These are phyloP conservation scores for Nicotiana rustica DNA, from an alignment of 305 asterid species.

Conservation along the genomic window DNA sequence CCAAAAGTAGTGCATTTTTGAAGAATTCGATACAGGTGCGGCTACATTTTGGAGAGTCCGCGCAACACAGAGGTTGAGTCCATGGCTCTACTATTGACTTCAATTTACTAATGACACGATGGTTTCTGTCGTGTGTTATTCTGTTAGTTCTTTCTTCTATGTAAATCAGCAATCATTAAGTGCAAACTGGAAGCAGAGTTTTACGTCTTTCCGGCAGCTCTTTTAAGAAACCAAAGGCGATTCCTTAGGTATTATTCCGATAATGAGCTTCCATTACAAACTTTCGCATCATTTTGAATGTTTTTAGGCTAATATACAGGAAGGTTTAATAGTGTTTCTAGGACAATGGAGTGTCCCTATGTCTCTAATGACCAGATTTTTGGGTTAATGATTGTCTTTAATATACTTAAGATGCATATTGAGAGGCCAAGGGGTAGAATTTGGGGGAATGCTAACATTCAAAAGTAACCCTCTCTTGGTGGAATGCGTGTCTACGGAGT, in stretches of 20 bases:
- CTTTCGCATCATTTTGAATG: conserved; percentile 14
- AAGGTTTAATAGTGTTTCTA: background rate
- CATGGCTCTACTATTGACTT: background rate
- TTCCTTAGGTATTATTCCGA: background rate
- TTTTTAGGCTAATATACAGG: background rate
- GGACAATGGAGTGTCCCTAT: background rate
- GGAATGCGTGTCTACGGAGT: background rate
- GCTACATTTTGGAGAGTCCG: too few relatives aligned
- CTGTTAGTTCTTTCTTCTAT: background rate
- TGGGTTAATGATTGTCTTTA: background rate
- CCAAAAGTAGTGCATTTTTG: too few relatives aligned
- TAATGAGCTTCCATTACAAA: background rate
- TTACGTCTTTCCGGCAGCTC: background rate
- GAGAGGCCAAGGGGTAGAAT: background rate
- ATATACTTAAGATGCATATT: background rate
- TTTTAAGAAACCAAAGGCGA: background rate
- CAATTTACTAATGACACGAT: background rate
- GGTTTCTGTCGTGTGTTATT: conserved; percentile 4
- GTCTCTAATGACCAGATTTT: background rate
- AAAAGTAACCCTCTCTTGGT: background rate
- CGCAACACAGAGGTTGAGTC: background rate
- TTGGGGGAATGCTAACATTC: background rate
- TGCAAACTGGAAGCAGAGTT: background rate
- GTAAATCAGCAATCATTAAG: background rate
- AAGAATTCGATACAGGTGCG: too few relatives aligned